A percentile compares a stretch with the other conserved stretches of the same genome.
phyloP scores from a whole-genome alignment of 139 green algal species.

The Picocystis salinarum region DNA sequence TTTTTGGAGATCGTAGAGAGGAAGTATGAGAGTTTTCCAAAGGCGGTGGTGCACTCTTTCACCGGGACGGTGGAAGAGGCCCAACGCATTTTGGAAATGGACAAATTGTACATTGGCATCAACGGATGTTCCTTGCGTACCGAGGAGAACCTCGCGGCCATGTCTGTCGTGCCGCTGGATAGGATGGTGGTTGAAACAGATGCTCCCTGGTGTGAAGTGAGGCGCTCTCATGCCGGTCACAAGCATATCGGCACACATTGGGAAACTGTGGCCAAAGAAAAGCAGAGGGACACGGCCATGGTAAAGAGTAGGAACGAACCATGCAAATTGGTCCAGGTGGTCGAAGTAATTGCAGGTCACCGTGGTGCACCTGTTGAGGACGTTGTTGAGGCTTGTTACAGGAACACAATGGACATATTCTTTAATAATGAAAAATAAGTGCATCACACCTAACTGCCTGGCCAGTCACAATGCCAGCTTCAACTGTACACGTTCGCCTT shows the following conservation, averaged over 20 bases:
- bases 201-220: constrained; percentile 62
- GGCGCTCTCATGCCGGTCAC: constrained; percentile 21
- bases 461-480: too few relatives aligned
- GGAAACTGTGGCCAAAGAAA: constrained; percentile 25
- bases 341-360: constrained; percentile 38
- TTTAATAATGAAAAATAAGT: too few relatives aligned
- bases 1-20: constrained; percentile 25
- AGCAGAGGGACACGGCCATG: constrained; percentile 46
- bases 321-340: constrained; percentile 38
- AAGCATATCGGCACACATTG: neutral
- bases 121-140: constrained; percentile 81
- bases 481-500: too few relatives aligned
- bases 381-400: too few relatives aligned
- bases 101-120: constrained; percentile 44
- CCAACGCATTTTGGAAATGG: constrained; percentile 28
- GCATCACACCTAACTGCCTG: too few relatives aligned
- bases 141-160: constrained; percentile 50
- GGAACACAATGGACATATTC: too few relatives aligned
- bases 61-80: constrained; percentile 43
- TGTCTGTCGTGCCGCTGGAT: constrained; percentile 35
- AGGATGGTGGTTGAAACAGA: constrained; percentile 76
- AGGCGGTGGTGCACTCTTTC: constrained; percentile 67
- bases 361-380: too few relatives aligned
- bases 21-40: neutral
- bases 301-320: constrained; percentile 82